Base-by-base conservation (phyloP, 2,329 filamentous ascomycete genomes). In the Magnaporthiopsis incrustans region DNA sequence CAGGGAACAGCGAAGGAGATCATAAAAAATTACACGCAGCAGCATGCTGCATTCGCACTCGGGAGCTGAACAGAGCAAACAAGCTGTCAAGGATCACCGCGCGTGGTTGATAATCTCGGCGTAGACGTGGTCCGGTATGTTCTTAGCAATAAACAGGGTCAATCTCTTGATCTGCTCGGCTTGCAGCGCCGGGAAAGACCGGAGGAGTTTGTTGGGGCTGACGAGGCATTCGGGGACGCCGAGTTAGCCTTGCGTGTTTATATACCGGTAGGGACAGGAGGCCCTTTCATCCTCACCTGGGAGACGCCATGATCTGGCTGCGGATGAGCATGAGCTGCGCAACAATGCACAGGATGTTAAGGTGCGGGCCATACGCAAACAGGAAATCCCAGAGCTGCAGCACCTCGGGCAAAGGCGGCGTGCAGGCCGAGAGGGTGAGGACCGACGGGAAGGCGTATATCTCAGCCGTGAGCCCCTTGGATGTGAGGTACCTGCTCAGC, bases 361-460 rank as follows among this genome's bases (percentile, higher is more conserved):
- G 76, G 75, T 99, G 95, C 50, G 92, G 88, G 0, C 95, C 95
- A 70, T 97, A 99, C 0, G 95, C 94, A 72, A 99, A 96, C 27
- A 99, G 77, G 70, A 99, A 99, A 74, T 99, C 95, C 95, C 95
- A 99, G 2, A 99, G 82, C 67, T 90, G 86, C 64, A 99, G 77
- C 0, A 99, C 95, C 76, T 99, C 94, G 0, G 94, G 94, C 64
- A 99, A 77, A 2, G 95, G 95, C 22, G 95, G 95, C 22, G 95
- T 99, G 75, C 95, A 98, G 32, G 95, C 95, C 72, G 92, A 97
- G 62, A 99, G 83, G 0, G 95, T 99, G 67, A 98, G 80, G 0
- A 99, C 95, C 1, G 91, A 96, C 1, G 95, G 92, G 71, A 99
- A 99, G 2, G 94, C 95, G 74, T 98, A 99, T 64, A 99, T 90